These are phyloP conservation scores for Coemansia sp. DNA, from an alignment of 192 early-diverging fungal species.

Conservation along the genomic window DNA sequence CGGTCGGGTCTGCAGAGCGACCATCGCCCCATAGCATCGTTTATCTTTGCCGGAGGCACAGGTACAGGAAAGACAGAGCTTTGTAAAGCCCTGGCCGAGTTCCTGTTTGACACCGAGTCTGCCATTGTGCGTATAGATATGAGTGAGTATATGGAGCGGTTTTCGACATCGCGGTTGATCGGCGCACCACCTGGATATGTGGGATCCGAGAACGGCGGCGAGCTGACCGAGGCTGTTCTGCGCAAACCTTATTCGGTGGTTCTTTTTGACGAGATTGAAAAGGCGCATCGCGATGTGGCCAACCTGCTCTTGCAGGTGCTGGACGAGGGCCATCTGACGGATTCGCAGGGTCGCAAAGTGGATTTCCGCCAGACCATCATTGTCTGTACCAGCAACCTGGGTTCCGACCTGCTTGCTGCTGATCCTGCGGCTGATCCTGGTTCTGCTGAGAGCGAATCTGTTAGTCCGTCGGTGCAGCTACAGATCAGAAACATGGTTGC, in stretches of 20 bases:
- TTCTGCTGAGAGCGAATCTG: slow-evolving; percentile 41
- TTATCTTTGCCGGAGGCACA: slow-evolving; percentile 83
- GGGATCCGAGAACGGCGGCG: slow-evolving; percentile 76
- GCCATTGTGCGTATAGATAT: slow-evolving; percentile 78
- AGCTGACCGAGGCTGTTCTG: slow-evolving; percentile 75
- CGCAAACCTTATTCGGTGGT: slow-evolving; percentile 78
- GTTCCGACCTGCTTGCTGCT: slow-evolving; percentile 65
- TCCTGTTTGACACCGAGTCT: slow-evolving; percentile 72
- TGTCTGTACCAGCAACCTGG: slow-evolving; percentile 80
- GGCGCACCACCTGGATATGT: slow-evolving; percentile 81
- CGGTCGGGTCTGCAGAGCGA: slow-evolving; percentile 76
- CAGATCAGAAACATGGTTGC: slow-evolving; percentile 69
- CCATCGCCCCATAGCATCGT: slow-evolving; percentile 70
- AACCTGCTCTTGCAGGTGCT: slow-evolving; percentile 94
- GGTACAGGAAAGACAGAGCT: slow-evolving; percentile 82
- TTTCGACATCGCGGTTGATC: slow-evolving; percentile 69
- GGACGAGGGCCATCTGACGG: slow-evolving; percentile 78
- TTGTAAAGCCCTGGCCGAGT: slow-evolving; percentile 73
- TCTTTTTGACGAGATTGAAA: slow-evolving; percentile 80
- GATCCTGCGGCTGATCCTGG: slow-evolving; percentile 43
- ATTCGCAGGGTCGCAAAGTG: slow-evolving; percentile 72
- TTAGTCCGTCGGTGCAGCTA: slow-evolving; percentile 56
- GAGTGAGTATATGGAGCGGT: slow-evolving; percentile 77
- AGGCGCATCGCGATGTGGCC: slow-evolving; percentile 83
- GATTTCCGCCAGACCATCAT: slow-evolving; percentile 83